phyloP scores from a whole-genome alignment of 2,329 filamentous ascomycete genomes.

The Tolypocladium nubicola region DNA sequence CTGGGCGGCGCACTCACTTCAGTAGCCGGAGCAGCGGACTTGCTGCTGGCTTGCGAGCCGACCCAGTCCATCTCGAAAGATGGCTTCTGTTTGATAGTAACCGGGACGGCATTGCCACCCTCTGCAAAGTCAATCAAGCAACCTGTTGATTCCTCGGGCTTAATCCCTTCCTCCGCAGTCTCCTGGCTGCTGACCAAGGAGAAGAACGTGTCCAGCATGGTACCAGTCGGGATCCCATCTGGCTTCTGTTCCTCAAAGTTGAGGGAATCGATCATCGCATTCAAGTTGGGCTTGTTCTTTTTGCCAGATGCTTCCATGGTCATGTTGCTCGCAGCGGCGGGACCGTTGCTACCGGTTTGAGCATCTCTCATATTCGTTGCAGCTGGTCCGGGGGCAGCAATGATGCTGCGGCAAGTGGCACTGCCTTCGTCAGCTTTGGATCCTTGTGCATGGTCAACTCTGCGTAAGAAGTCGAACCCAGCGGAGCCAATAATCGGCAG shows the following conservation, averaged over 20 bases:
- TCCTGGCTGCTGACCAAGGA: slow-evolving; percentile 3
- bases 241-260: not conserved
- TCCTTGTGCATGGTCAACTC: not conserved
- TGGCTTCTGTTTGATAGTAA: not conserved
- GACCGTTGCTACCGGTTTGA: not conserved
- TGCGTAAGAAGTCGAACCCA: slow-evolving; percentile 12
- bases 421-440: not conserved
- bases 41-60: not conserved
- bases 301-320: not conserved
- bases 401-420: not conserved
- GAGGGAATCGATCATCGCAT: not conserved
- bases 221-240: not conserved
- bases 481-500: slow-evolving; percentile 9
- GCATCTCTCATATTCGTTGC: too few relatives aligned
- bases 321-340: not conserved
- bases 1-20: not conserved
- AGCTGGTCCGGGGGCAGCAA: not conserved
- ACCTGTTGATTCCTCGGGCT: not conserved
- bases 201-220: slow-evolving; percentile 11
- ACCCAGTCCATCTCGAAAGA: not conserved
- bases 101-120: not conserved
- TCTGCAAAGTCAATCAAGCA: not conserved
- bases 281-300: not conserved
- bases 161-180: not conserved
- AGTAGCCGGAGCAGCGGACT: not conserved